phyloP scores from a whole-genome alignment of 2,329 filamentous ascomycete genomes.

The Colletotrichum gloeosporioides region DNA sequence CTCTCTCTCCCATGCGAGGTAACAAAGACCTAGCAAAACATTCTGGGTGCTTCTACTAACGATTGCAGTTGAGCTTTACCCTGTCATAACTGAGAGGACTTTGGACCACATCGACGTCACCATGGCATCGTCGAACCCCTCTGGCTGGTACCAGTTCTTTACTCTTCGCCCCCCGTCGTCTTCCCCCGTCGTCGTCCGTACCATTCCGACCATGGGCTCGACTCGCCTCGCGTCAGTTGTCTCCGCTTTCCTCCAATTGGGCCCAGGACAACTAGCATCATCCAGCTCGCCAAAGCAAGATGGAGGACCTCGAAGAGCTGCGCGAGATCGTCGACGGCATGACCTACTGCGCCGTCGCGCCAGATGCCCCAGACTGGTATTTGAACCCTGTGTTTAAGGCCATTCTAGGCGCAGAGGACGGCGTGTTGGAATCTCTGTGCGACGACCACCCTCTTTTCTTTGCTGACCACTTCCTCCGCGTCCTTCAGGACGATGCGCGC shows the following conservation, averaged over 20 bases:
- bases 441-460: not conserved
- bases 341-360: not conserved
- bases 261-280: no score
- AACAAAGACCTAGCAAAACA: not conserved
- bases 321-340: not conserved
- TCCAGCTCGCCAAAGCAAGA: no score
- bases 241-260: no score
- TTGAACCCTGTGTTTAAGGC: not conserved
- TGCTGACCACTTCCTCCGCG: not conserved
- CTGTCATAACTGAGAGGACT: not conserved
- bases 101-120: not conserved
- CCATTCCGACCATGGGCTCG: no score
- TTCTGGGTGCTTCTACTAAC: not conserved
- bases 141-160: not conserved
- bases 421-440: not conserved
- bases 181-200: no score
- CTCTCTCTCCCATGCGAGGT: not conserved
- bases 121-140: not conserved
- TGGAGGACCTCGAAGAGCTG: not conserved
- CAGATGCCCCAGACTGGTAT: rapidly evolving
- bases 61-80: not conserved
- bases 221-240: no score
- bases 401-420: not conserved
- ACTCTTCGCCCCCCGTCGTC: not conserved
- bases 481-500: not conserved